Conservation (phyloP, 345 rosid species). For the Crucihimalaya himalaica region DNA sequence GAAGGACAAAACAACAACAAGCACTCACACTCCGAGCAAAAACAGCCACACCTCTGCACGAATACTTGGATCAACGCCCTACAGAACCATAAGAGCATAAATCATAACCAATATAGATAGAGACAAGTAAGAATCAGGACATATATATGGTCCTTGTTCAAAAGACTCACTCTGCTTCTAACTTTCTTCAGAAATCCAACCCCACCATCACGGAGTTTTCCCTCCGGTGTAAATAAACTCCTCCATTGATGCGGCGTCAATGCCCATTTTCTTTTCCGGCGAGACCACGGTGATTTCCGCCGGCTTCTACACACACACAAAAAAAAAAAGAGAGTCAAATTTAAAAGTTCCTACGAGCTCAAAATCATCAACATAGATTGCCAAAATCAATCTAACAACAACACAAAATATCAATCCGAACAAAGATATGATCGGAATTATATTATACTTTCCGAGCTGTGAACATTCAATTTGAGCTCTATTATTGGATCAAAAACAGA, state of each 20-base stretch:
- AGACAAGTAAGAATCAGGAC: conserved; percentile 21
- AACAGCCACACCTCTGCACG: conserved; percentile 96
- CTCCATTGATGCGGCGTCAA: conserved; percentile 85
- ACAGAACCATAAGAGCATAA: conserved; percentile 29
- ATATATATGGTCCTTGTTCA: background rate
- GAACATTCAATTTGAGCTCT: background rate
- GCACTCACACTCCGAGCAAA: conserved; percentile 95
- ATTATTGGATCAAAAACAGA: conserved; percentile 4
- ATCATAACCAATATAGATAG: background rate
- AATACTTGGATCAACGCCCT: conserved; percentile 94
- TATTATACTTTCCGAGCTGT: background rate
- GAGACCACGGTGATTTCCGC: conserved; percentile 96
- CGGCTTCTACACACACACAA: conserved; percentile 49
- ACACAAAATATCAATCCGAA: background rate
- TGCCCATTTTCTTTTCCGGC: conserved; percentile 72
- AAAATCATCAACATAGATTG: conserved; percentile 10
- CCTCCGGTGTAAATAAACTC: conserved; percentile 75
- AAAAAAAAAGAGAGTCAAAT: background rate
- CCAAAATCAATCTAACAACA: conserved; percentile 14
- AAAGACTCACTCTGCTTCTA: conserved; percentile 80
- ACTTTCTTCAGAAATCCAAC: conserved; percentile 84
- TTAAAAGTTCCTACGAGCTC: background rate
- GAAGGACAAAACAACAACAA: background rate
- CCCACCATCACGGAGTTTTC: conserved; percentile 80
- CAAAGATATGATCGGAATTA: background rate